Evolutionary conservation across 1,139 yeast genomes (phyloP).

Genomic region (Spathaspora sp.): DNA sequence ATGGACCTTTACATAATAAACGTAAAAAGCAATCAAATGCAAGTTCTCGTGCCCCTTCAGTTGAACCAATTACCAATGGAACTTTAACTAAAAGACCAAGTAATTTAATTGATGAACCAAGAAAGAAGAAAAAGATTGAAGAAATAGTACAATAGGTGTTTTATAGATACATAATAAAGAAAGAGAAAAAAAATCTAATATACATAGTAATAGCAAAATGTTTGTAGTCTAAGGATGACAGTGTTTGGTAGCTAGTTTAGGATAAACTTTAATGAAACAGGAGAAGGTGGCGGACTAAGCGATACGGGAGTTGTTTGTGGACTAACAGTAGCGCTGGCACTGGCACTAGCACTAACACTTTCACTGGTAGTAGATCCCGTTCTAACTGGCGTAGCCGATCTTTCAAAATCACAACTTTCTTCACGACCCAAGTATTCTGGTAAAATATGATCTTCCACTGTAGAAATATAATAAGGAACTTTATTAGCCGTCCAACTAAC

Average conservation of each 20-base stretch:
- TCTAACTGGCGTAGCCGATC: not conserved
- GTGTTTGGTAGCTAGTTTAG: not conserved
- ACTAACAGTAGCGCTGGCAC: not conserved
- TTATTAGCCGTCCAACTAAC: constrained; percentile 93
- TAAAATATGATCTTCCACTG: constrained; percentile 50
- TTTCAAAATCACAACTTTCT: constrained; percentile 6
- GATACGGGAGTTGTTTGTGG: not conserved
- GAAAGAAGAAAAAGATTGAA: not conserved
- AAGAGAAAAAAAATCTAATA: not conserved
- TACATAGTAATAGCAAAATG: constrained; percentile 3
- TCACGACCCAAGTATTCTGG: constrained; percentile 25
- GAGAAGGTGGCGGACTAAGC: not conserved
- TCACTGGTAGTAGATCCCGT: not conserved
- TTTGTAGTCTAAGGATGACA: not conserved
- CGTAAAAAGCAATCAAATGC: constrained; percentile 27
- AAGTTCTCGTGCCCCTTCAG: constrained; percentile 35
- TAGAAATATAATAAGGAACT: constrained; percentile 76
- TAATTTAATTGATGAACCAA: not conserved
- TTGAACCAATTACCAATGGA: constrained; percentile 26
- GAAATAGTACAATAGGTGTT: constrained; percentile 1
- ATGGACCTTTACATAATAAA: constrained; percentile 56
- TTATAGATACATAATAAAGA: constrained; percentile 1
- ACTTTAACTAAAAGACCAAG: not conserved
- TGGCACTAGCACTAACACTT: not conserved
- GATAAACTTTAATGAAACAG: not conserved